These are phyloP conservation scores for Gelatoporia subvermispora DNA, from an alignment of 768 basidiomycete genomes.

Conservation along the genomic window DNA sequence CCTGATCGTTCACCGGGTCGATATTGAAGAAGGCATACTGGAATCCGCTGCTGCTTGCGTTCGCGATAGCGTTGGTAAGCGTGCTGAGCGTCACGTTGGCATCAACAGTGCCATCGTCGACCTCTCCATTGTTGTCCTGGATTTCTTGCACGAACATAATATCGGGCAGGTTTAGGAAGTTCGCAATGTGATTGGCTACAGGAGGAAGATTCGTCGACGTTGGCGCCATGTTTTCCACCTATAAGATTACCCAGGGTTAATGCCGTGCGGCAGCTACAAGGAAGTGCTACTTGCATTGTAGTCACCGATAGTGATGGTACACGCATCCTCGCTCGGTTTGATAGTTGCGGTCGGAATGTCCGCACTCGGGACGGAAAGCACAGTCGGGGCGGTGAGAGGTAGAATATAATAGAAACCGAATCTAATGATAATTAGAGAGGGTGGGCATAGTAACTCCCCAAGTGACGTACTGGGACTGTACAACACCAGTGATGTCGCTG, in stretches of 20 bases:
- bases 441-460: no score
- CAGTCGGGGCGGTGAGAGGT: conserved; percentile 48
- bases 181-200: conserved; percentile 51
- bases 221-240: conserved; percentile 23
- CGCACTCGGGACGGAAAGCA: conserved; percentile 36
- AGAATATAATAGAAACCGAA: conserved; percentile 53
- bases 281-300: conserved; percentile 42
- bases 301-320: conserved; percentile 48
- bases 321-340: conserved; percentile 27
- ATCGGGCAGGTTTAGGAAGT: conserved; percentile 47
- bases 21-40: conserved; percentile 46
- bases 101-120: conserved; percentile 46
- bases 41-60: conserved; percentile 23
- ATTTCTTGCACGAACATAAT: conserved; percentile 62
- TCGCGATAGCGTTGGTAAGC: conserved; percentile 41
- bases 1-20: conserved; percentile 44
- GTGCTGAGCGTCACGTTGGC: conserved; percentile 49
- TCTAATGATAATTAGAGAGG: conserved; percentile 1
- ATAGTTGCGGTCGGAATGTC: conserved; percentile 39
- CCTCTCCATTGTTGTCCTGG: conserved; percentile 53
- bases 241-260: not conserved
- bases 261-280: not conserved
- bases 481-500: conserved; percentile 50
- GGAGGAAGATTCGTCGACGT: conserved; percentile 11
- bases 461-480: conserved; percentile 41